These are phyloP conservation scores for Neurospora sp. DNA, from an alignment of 495 filamentous ascomycete species.

Conservation along the genomic window DNA sequence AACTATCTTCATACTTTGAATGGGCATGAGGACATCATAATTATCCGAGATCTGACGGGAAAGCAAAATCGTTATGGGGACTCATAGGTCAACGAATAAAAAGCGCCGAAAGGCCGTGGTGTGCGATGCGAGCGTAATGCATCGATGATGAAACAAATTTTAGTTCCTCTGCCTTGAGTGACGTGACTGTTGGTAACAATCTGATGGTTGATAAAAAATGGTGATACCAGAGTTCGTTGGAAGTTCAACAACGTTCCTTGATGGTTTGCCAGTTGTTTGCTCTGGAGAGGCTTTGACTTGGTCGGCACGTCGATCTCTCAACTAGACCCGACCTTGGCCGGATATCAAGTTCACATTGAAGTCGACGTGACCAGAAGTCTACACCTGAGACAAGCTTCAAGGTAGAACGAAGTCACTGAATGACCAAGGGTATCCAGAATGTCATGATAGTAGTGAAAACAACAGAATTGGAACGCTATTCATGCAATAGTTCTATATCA, in stretches of 20 bases:
- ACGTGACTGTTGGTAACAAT: not conserved
- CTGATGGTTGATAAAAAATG: not conserved
- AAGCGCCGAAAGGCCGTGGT: not conserved
- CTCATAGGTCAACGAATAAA: not conserved
- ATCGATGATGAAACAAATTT: not conserved
- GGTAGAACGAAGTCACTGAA: too few species aligned
- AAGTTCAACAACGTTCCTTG: not conserved
- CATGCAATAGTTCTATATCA: not conserved
- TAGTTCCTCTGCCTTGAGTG: not conserved
- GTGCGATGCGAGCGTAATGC: not conserved
- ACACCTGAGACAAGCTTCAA: too few species aligned
- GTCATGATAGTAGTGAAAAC: not conserved
- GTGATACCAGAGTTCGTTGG: not conserved
- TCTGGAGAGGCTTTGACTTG: not conserved
- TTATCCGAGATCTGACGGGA: not conserved
- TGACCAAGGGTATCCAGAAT: not conserved
- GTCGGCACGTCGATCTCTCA: not conserved
- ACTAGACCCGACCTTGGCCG: not conserved
- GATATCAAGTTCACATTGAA: not conserved
- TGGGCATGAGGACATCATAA: not conserved
- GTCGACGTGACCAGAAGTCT: not conserved
- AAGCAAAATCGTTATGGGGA: not conserved
- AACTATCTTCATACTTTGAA: not conserved
- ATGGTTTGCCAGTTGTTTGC: not conserved
- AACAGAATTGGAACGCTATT: not conserved